Base-by-base conservation (phyloP, 2,329 filamentous ascomycete species). In the Stagonosporopsis cucurbitacearum region DNA sequence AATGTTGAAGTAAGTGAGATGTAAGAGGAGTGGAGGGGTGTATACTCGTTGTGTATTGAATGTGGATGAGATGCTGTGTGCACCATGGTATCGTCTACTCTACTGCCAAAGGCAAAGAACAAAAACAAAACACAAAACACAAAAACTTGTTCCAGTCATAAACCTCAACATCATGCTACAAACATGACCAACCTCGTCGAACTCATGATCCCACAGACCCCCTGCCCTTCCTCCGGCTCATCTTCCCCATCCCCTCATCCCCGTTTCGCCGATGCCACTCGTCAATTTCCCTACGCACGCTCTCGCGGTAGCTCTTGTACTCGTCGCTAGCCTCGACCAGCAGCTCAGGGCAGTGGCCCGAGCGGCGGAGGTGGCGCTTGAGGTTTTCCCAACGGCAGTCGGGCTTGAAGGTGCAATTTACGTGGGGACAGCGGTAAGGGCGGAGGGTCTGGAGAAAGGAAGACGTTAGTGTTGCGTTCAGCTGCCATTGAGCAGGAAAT, bases 351-450 rank as follows among this genome's bases (percentile, higher is more conserved):
- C 74, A 77, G 32, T 76, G 75, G 0, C 69, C 67, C 2, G 68
- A 71, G 43, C 72, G 69, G 33, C 73, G 67, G 15, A 77, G 66
- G 53, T 77, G 74, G 7, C 74, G 70, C 53, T 76, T 75, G 3
- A 76, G 66, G 39, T 75, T 74, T 44, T 75, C 73, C 74, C 74
- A 77, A 25, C 74, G 70, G 39, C 73, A 74, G 53, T 75, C 73
- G 22, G 72, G 71, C 46, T 75, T 73, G 60, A 73, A 75, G 1
- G 69, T 71, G 64, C 74, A 77, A 37, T 70, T 70, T 15, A 57
- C 47, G n/a, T 76, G 72, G 1, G 68, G 72, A 35, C 74, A 77
- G 39, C 67, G 64, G 57, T 74, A 77, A 0, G 72, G 71, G 7
- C 73, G 69, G 0, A 74, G 70, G 6, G 69, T 73, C 70, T 74